These are phyloP conservation scores for Dacryopinax primogenitus DNA, from an alignment of 768 basidiomycete species.

Conservation along the genomic window DNA sequence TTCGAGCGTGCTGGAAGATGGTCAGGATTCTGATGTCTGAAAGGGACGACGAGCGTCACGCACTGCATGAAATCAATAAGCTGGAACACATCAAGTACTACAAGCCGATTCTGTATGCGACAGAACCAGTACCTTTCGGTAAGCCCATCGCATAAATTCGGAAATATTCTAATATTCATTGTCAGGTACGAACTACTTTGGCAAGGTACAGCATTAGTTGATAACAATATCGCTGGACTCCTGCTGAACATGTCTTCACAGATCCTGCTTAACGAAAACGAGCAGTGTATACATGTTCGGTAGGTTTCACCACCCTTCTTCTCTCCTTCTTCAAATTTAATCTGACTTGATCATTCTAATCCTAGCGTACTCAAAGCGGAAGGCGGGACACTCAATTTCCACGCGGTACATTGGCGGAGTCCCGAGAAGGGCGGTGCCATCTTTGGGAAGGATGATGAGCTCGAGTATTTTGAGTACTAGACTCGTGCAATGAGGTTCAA, in stretches of 20 bases:
- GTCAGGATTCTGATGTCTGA: too few species aligned
- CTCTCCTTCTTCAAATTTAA: neutral
- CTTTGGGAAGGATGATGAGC: slow-evolving; percentile 12
- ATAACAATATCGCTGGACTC: neutral
- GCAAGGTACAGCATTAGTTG: neutral
- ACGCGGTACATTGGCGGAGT: slow-evolving; percentile 9
- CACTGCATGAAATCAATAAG: slow-evolving; percentile 13
- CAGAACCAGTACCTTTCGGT: slow-evolving; percentile 20
- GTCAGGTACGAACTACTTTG: neutral
- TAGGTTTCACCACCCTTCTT: neutral
- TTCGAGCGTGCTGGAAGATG: neutral
- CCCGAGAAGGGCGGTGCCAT: slow-evolving; percentile 10
- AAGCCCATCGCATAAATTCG: neutral
- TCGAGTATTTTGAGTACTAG: slow-evolving; percentile 14
- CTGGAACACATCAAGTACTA: slow-evolving; percentile 14
- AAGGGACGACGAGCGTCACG: slow-evolving; percentile 10
- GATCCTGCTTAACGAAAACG: slow-evolving; percentile 13
- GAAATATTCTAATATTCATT: neutral
- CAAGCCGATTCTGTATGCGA: slow-evolving; percentile 7
- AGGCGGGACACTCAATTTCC: slow-evolving; percentile 4
- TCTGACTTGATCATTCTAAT: neutral
- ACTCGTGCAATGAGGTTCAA: neutral
- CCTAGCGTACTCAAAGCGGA: neutral
- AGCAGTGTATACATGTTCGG: slow-evolving; percentile 10
- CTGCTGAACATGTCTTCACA: neutral